Percentiles rank a stretch among this genome's conserved stretches.
Conservation (phyloP, 2,329 filamentous ascomycete genomes). For the Xylaria sp. region DNA sequence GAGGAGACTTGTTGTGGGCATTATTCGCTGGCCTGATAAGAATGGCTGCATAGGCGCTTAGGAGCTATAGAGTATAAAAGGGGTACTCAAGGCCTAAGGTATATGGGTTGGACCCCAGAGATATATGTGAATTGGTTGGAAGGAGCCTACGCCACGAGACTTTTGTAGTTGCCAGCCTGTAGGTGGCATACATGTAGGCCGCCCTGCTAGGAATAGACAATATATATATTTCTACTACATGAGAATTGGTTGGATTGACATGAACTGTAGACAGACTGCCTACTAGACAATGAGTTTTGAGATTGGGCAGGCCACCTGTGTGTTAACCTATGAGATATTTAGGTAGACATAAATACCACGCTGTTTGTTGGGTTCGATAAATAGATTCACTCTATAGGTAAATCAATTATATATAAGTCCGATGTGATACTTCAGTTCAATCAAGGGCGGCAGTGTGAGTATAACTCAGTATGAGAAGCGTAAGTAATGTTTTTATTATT, state of each 20-base stretch:
- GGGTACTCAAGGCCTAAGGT: background rate
- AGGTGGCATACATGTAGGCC: background rate
- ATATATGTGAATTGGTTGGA: background rate
- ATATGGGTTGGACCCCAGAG: background rate
- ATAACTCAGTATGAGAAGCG: too few relatives aligned
- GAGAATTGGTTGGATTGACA: background rate
- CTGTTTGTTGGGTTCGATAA: too few relatives aligned
- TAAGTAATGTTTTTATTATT: too few relatives aligned
- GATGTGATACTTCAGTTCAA: background rate
- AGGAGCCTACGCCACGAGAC: background rate
- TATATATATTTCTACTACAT: background rate
- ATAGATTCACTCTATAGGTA: too few relatives aligned
- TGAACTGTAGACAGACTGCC: too few relatives aligned
- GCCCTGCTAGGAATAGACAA: too few relatives aligned
- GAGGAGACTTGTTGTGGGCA: background rate
- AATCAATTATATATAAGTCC: too few relatives aligned
- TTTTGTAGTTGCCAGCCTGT: background rate
- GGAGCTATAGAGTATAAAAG: background rate
- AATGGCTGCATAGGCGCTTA: constrained; percentile 12
- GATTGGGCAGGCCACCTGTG: too few relatives aligned
- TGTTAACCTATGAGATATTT: too few relatives aligned
- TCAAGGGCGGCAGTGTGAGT: background rate
- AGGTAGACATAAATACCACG: too few relatives aligned
- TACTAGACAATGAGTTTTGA: too few relatives aligned
- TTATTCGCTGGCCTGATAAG: background rate